Conservation (phyloP, 2,329 filamentous ascomycete genomes). For the Hymenoscyphus infarciens region DNA sequence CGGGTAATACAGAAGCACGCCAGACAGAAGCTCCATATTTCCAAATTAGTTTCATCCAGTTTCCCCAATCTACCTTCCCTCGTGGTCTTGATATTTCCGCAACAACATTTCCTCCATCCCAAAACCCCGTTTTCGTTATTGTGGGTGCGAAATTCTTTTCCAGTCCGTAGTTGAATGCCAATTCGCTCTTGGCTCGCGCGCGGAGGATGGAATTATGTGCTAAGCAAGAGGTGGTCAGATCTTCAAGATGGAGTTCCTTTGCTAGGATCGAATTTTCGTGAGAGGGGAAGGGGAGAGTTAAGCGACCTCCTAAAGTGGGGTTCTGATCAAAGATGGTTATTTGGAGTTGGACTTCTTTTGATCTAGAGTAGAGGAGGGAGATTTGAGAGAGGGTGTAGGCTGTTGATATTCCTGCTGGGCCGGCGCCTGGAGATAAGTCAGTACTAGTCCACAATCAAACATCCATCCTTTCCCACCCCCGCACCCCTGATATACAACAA, state of each 20-base stretch:
- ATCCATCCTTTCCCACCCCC: not conserved
- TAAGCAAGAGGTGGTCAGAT: conserved; percentile 10
- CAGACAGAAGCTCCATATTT: conserved; percentile 13
- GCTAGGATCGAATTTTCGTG: not conserved
- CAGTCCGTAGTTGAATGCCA: conserved; percentile 2
- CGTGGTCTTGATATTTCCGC: conserved; percentile 12
- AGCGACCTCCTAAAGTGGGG: conserved; percentile 13
- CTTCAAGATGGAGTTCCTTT: conserved; percentile 12
- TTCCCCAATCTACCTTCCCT: conserved; percentile 4
- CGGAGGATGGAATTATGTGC: not conserved
- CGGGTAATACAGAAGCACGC: conserved; percentile 6
- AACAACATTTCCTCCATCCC: conserved; percentile 6
- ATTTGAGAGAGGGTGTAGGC: conserved; percentile 11
- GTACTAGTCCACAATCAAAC: not conserved
- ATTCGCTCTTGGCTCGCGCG: not conserved
- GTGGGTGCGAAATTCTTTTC: not conserved
- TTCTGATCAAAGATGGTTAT: conserved; percentile 17
- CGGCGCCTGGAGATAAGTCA: conserved; percentile 7
- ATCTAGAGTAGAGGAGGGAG: not conserved
- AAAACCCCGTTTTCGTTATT: conserved; percentile 13
- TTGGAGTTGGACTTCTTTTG: conserved; percentile 6
- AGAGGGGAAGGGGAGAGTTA: conserved; percentile 3
- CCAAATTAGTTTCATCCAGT: conserved; percentile 11
- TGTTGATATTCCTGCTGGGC: conserved; percentile 15
- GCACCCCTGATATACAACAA: not conserved